Conservation (phyloP, 1,284 basidiomycete genomes). For the Tremellales sp. region DNA sequence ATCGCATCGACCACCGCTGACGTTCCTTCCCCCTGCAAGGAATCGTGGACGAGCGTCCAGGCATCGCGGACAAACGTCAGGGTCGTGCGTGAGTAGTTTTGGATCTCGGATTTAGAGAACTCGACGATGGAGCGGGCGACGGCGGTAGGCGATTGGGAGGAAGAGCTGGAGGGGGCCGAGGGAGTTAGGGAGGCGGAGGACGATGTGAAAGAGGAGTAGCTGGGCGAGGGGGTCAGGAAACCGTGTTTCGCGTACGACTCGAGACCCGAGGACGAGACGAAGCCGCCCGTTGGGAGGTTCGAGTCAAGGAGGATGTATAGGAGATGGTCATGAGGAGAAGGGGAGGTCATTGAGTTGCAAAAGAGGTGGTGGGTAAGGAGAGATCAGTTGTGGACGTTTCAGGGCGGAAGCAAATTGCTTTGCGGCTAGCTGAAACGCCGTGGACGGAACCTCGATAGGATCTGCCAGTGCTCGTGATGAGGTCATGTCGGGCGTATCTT, state of each 20-base stretch:
- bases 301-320: constrained; percentile 71
- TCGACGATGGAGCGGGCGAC: constrained; percentile 21
- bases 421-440: too few species aligned
- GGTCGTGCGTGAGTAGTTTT: constrained; percentile 67
- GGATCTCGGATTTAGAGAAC: constrained; percentile 44
- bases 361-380: too few species aligned
- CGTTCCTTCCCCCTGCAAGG: constrained; percentile 2
- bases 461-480: too few species aligned
- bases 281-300: constrained; percentile 96
- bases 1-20: constrained; percentile 50
- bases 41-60: constrained; percentile 48
- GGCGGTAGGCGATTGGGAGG: constrained; percentile 1
- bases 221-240: constrained; percentile 51
- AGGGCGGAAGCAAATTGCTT: too few species aligned
- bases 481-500: too few species aligned
- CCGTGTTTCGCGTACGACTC: constrained; percentile 89
- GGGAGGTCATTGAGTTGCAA: too few species aligned
- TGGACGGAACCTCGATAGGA: too few species aligned
- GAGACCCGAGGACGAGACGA: constrained; percentile 90
- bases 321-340: too few species aligned
- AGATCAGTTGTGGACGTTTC: too few species aligned
- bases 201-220: constrained; percentile 23
- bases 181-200: constrained; percentile 18
- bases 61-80: constrained; percentile 72
- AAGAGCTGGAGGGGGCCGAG: not conserved